Evolutionary conservation across 169 alveolate species (phyloP), one percentile per base, ranked within the genome.

Genomic region (Ichthyophthirius multifiliis): DNA sequence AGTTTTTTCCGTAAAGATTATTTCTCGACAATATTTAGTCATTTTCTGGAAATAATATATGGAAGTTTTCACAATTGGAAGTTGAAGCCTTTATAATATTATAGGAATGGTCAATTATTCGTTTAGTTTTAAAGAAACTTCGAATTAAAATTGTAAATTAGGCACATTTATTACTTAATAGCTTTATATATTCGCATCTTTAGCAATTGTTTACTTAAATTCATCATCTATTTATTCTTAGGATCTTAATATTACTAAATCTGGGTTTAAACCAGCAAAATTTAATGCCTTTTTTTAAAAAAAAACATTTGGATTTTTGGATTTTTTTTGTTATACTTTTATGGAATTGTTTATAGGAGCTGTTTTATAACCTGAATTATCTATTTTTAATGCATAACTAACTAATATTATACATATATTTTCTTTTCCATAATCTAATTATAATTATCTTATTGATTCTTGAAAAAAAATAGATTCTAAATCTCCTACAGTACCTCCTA

Each of bases 401-500:
- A 96, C 88, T 45, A 93, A 97, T 23, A 85, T 45, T 73, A 97
- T 79, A 75, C 98, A 94, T n/a, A 94, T 89, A 85, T 96, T 94
- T 43, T 94, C 97, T 7, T 81, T 10, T 15, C 98, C 98, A 20
- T 92, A 77, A 45, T 90, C 82, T 18, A 76, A 45, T 18, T 79
- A 86, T 47, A 98, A 83, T 84, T 97, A 98, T 80, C 97, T 97
- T 30, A 97, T 83, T 0, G 99, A 98, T 78, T 97, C 99, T 74
- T 95, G 89, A 83, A 96, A 96, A 3, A 96, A 96, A 5, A 98
- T 97, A 43, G 98, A 93, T 87, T 97, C 99, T 23, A 96, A 91
- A 83, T 98, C 99, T 35, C 99, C 99, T 4, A 97, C 99, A 4
- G 99, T 96, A 13, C 99, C 99, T 31, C 99, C 99, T n/a, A 98